Evolutionary conservation across 2,329 filamentous ascomycete genomes (phyloP), one percentile per base, ranked within the genome.

Genomic region (Graphilbum ipis-grandicollis): DNA sequence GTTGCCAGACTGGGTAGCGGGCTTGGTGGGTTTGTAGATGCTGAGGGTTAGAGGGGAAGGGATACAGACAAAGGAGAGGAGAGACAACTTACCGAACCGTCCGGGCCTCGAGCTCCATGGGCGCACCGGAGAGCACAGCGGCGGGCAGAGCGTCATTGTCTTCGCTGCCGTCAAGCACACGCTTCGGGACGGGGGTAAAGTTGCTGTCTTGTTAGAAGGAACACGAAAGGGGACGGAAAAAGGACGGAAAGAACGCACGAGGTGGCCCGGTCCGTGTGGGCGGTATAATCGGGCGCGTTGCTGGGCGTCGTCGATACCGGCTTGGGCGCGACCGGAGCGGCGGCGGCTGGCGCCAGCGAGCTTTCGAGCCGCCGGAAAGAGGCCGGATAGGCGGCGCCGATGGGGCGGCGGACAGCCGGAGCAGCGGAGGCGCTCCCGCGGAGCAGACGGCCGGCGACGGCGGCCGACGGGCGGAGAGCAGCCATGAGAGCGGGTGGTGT

Each of bases 1-100:
- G 49, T 75, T 71, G 45, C 90, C 88, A 25, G 88, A 96, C 60
- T 98, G 90, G 31, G 88, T 94, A 26, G 90, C 88, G n/a, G 90
- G 75, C 63, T 98, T 98, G 40, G 82, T 55, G 35, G 85, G 84
- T 50, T 79, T 75, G 66, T 81, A 96, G 59, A 98, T 98, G 52
- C 88, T 96, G 52, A 28, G 21, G 21, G 25, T 18, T 15, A 15
- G 29, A 6, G 6, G n/a, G 15, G n/a, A 4, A 17, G n/a, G 7
- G n/a, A 28, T 28, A 12, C 5, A 13, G 6, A 12, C 29, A 18
- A 9, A 21, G n/a, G 14, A 18, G 21, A 29, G 22, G 17, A 21
- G 23, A 18, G 8, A 25, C 38, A 26, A 52, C 68, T 44, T 75
- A 94, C 86, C 88, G 79, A 50, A 96, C 92, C 48, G 81, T 88